A percentile compares a stretch with the other conserved stretches of the same genome.
Evolutionary conservation across 176 grass and related monocot genomes (phyloP).

Genomic region (Puya raimondii): DNA sequence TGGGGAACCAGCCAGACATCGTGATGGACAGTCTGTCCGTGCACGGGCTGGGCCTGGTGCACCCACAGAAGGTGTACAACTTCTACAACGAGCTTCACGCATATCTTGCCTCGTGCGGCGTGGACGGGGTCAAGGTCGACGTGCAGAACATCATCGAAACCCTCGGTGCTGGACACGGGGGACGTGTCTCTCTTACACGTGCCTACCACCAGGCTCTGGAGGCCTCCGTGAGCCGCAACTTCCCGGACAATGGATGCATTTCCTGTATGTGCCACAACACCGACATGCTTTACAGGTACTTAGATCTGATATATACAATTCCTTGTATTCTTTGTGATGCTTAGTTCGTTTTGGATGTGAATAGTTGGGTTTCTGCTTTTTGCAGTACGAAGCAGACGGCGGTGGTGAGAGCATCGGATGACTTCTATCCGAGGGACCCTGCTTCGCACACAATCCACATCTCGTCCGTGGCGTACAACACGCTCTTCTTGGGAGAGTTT

Average conservation of each 20-base stretch:
- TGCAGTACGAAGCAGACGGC: constrained; percentile 40
- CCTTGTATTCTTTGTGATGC: too few species aligned
- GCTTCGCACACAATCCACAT: constrained; percentile 43
- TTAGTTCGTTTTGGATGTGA: too few species aligned
- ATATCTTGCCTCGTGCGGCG: constrained; percentile 37
- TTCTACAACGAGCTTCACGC: constrained; percentile 57
- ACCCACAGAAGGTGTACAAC: constrained; percentile 42
- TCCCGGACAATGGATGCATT: constrained; percentile 37
- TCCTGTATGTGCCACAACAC: constrained; percentile 66
- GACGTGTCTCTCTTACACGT: constrained; percentile 34
- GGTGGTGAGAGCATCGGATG: constrained; percentile 50
- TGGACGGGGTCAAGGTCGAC: constrained; percentile 71
- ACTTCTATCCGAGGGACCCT: constrained; percentile 45
- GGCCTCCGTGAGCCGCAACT: constrained; percentile 39
- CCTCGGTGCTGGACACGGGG: constrained; percentile 37
- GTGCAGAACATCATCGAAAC: constrained; percentile 54
- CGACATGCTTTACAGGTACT: constrained; percentile 49
- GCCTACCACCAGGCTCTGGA: constrained; percentile 55
- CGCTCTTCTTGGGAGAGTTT: constrained; percentile 43
- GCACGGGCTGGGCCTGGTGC: constrained; percentile 40
- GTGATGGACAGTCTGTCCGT: constrained; percentile 53
- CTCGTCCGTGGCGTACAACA: constrained; percentile 42
- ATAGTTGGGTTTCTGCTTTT: background rate
- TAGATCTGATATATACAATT: background rate
- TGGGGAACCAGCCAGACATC: constrained; percentile 43